Evolutionary conservation across 176 grass and related monocot species (phyloP).

Genomic region (Avena sativa): DNA sequence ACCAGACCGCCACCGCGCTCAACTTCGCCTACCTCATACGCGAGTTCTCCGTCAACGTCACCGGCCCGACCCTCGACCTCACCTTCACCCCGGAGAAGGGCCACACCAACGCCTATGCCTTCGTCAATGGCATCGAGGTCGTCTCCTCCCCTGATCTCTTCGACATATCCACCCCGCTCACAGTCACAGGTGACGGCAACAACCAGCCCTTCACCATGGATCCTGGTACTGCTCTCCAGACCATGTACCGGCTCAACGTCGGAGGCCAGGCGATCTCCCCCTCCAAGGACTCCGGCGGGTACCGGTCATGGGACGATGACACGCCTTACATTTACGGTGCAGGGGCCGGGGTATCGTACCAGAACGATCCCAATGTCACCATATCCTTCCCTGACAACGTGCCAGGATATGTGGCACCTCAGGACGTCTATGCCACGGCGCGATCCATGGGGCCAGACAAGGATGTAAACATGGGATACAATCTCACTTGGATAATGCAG

Average conservation of each 20-base stretch:
- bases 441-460: slow-evolving; percentile 78
- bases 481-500: slow-evolving; percentile 77
- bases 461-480: slow-evolving; percentile 62
- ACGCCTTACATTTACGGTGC: slow-evolving; percentile 65
- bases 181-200: slow-evolving; percentile 47
- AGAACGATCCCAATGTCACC: slow-evolving; percentile 63
- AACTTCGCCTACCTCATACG: slow-evolving; percentile 57
- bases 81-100: slow-evolving; percentile 74
- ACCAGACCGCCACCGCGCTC: slow-evolving; percentile 60
- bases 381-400: slow-evolving; percentile 52
- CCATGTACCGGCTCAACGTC: slow-evolving; percentile 87
- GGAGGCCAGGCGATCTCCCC: slow-evolving; percentile 74
- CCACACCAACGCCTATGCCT: slow-evolving; percentile 73
- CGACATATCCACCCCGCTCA: neutral
- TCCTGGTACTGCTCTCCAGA: slow-evolving; percentile 54
- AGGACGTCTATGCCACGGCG: slow-evolving; percentile 75
- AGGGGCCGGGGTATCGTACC: slow-evolving; percentile 57
- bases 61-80: slow-evolving; percentile 64
- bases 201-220: slow-evolving; percentile 42
- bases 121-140: slow-evolving; percentile 93
- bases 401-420: slow-evolving; percentile 67
- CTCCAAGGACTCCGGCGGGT: slow-evolving; percentile 68
- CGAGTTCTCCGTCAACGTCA: slow-evolving; percentile 86
- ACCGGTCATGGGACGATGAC: slow-evolving; percentile 75
- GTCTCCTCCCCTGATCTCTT: slow-evolving; percentile 84